Conservation (phyloP, 2,329 filamentous ascomycete genomes). For the Hymenotorrendiella dingleyae region DNA sequence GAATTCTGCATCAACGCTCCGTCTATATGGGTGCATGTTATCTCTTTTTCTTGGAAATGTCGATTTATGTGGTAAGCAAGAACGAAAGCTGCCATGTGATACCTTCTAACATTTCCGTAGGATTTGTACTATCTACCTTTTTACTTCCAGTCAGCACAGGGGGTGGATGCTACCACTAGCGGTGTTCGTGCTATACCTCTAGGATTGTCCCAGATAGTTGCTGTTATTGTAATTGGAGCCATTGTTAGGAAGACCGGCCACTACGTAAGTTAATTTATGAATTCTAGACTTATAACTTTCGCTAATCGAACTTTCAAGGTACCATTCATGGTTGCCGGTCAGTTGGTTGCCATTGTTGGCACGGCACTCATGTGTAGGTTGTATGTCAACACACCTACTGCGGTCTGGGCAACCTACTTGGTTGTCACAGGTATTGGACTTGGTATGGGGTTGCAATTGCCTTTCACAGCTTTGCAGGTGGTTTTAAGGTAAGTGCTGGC, state of each 20-base stretch:
- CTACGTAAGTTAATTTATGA: background rate
- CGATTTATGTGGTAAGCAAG: background rate
- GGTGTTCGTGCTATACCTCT: background rate
- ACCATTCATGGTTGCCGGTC: background rate
- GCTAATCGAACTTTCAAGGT: no score
- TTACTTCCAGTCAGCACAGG: constrained; percentile 1
- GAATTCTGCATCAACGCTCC: background rate
- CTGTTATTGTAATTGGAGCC: background rate
- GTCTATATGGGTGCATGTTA: background rate
- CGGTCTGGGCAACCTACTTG: background rate
- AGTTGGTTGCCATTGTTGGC: background rate
- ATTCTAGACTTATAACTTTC: background rate
- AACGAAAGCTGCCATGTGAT: no score
- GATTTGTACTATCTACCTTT: background rate
- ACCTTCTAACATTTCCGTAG: background rate
- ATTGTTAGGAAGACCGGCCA: background rate
- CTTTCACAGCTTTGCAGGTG: background rate
- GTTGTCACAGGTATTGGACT: background rate
- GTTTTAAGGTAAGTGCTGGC: background rate
- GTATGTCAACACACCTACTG: background rate
- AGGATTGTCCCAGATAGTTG: background rate
- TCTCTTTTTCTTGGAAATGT: background rate
- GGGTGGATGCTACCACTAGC: background rate
- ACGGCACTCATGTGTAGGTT: background rate
- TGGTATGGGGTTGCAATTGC: background rate